A percentile compares a stretch with the other conserved stretches of the same genome.
Evolutionary conservation across 768 basidiomycete species (phyloP).

Genomic region (Termitomyces sp.): DNA sequence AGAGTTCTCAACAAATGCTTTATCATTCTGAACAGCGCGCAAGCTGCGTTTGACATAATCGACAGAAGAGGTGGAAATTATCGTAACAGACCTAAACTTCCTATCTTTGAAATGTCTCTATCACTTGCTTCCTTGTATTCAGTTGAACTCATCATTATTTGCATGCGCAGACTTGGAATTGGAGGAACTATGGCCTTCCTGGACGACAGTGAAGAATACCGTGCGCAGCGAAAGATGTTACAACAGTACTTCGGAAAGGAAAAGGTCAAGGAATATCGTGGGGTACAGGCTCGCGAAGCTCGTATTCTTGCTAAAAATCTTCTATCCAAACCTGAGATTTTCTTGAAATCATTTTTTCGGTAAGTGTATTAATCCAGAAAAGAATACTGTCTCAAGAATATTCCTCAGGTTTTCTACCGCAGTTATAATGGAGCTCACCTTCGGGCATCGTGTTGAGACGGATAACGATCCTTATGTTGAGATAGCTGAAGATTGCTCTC

Average conservation of each 20-base stretch:
- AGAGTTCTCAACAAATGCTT: conserved; percentile 17
- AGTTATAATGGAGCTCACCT: conserved; percentile 7
- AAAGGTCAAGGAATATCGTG: conserved; percentile 4
- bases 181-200: conserved; percentile 7
- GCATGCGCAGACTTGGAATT: not conserved
- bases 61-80: conserved; percentile 20
- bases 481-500: not conserved
- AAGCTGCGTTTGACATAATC: conserved; percentile 21
- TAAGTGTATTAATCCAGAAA: not conserved
- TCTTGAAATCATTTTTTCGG: not conserved
- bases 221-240: conserved; percentile 8
- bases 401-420: conserved; percentile 8
- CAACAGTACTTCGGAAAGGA: conserved; percentile 7
- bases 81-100: conserved; percentile 17
- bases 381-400: not conserved
- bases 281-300: conserved; percentile 11
- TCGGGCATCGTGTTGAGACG: conserved; percentile 7
- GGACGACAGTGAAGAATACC: conserved; percentile 7
- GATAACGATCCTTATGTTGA: conserved; percentile 5
- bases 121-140: not conserved
- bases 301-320: conserved; percentile 11
- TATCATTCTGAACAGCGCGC: conserved; percentile 17
- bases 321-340: not conserved
- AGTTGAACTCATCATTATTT: not conserved
- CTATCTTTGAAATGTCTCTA: conserved; percentile 12